Evolutionary conservation across 2,329 filamentous ascomycete genomes (phyloP).

Genomic region (Epichloe gansuensis): DNA sequence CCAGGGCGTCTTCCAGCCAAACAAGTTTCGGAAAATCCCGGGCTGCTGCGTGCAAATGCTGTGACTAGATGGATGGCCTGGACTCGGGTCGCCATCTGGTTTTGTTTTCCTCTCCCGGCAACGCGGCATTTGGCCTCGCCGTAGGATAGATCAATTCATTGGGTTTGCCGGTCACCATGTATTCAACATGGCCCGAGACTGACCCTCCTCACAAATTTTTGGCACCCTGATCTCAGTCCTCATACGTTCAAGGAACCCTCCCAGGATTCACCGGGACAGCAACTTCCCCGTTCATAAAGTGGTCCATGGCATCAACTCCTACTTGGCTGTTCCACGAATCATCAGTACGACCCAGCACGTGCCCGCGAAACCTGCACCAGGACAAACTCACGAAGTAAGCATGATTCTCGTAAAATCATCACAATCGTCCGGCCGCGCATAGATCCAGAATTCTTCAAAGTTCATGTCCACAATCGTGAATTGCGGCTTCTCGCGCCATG

Average conservation of each 20-base stretch:
- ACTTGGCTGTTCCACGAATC: constrained; percentile 16
- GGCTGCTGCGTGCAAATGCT: too few species aligned
- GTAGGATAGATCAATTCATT: too few species aligned
- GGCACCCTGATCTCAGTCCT: too few species aligned
- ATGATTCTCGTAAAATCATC: constrained; percentile 28
- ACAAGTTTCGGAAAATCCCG: too few species aligned
- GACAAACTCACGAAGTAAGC: constrained; percentile 23
- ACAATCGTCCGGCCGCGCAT: constrained; percentile 23
- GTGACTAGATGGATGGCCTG: too few species aligned
- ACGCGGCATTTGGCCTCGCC: too few species aligned
- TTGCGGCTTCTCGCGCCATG: constrained; percentile 32
- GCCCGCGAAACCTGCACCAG: not conserved
- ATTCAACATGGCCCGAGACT: too few species aligned
- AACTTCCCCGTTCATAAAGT: constrained; percentile 22
- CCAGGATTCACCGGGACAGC: constrained; percentile 8
- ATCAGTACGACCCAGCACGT: not conserved
- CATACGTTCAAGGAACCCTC: not conserved
- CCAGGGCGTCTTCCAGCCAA: too few species aligned
- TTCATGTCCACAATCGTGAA: constrained; percentile 22
- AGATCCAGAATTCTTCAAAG: constrained; percentile 25
- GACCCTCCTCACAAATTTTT: too few species aligned
- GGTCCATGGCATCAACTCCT: constrained; percentile 23
- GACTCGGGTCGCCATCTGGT: too few species aligned
- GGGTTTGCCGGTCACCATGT: too few species aligned
- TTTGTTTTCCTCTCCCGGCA: too few species aligned